Evolutionary conservation across 345 rosid genomes (phyloP).

Genomic region (Eucalyptus albens): DNA sequence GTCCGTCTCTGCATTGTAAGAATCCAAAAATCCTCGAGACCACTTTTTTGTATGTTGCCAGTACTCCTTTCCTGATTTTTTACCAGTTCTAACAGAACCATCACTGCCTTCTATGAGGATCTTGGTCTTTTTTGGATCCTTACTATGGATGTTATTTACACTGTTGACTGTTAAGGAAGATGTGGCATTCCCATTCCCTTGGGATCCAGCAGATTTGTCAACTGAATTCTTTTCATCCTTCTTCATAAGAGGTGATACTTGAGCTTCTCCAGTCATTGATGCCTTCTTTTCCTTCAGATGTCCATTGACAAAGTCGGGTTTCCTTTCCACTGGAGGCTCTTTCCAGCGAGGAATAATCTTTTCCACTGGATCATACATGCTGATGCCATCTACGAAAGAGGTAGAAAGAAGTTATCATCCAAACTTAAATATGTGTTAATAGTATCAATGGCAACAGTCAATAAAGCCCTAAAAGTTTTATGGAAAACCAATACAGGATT

Average conservation of each 20-base stretch:
- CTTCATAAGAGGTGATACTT: slow-evolving; percentile 11
- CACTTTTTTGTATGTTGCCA: slow-evolving; percentile 95
- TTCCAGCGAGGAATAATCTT: slow-evolving; percentile 87
- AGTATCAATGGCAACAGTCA: not conserved
- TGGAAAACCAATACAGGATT: not conserved
- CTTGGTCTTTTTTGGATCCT: slow-evolving; percentile 28
- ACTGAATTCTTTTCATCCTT: slow-evolving; percentile 22
- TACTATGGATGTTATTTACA: not conserved
- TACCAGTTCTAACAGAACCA: slow-evolving; percentile 72
- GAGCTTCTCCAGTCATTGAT: slow-evolving; percentile 22
- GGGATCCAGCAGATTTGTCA: slow-evolving; percentile 17
- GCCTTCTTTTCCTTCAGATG: slow-evolving; percentile 37
- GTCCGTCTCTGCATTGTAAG: slow-evolving; percentile 73
- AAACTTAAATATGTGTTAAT: not conserved
- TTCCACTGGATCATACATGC: slow-evolving; percentile 69
- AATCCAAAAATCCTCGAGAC: slow-evolving; percentile 72
- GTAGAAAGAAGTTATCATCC: slow-evolving; percentile 3
- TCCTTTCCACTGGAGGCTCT: slow-evolving; percentile 51
- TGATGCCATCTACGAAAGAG: slow-evolving; percentile 60
- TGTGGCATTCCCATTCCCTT: slow-evolving; percentile 3
- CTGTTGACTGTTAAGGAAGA: slow-evolving; percentile 20
- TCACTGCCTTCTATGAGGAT: slow-evolving; percentile 77
- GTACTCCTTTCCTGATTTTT: slow-evolving; percentile 73
- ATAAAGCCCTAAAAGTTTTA: not conserved
- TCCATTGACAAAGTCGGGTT: slow-evolving; percentile 38